phyloP scores from a whole-genome alignment of 2,329 filamentous ascomycete species.

The Daldinia sp. region DNA sequence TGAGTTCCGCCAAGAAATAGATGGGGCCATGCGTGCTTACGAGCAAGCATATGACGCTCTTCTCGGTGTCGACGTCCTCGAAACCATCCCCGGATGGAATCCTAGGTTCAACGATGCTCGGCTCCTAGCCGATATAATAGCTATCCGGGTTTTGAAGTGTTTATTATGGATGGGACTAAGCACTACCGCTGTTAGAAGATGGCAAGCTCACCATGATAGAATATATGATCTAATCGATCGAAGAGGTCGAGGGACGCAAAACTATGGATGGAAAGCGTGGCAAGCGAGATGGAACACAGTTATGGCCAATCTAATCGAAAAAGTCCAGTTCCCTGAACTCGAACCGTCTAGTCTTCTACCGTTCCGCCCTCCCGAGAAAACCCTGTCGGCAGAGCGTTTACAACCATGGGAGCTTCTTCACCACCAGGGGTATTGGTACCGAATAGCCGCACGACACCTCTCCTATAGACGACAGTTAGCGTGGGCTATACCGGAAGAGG shows the following conservation, averaged over 20 bases:
- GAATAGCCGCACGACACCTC: constrained; percentile 65
- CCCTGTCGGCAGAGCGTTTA: constrained; percentile 63
- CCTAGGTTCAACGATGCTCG: constrained; percentile 92
- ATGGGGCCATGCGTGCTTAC: constrained; percentile 84
- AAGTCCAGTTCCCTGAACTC: constrained; percentile 60
- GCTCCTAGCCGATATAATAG: constrained; percentile 81
- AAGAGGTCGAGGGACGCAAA: constrained; percentile 83
- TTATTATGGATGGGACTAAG: constrained; percentile 81
- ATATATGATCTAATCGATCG: constrained; percentile 82
- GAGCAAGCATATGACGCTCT: constrained; percentile 87
- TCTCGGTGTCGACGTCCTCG: constrained; percentile 83
- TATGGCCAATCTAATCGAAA: constrained; percentile 69
- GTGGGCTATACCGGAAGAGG: constrained; percentile 66
- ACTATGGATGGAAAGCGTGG: constrained; percentile 96
- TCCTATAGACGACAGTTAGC: constrained; percentile 62
- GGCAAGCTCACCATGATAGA: constrained; percentile 78
- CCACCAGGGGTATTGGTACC: constrained; percentile 73
- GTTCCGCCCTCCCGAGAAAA: constrained; percentile 67
- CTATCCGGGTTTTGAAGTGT: constrained; percentile 82
- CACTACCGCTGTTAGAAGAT: constrained; percentile 81
- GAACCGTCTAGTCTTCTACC: constrained; percentile 54
- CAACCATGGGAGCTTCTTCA: constrained; percentile 71
- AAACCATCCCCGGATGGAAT: constrained; percentile 89
- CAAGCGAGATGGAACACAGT: constrained; percentile 75
- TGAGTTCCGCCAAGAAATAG: constrained; percentile 93